Evolutionary conservation across 2,329 filamentous ascomycete species (phyloP), one percentile per base, ranked within the genome.

Genomic region (Cytospora chrysosperma): DNA sequence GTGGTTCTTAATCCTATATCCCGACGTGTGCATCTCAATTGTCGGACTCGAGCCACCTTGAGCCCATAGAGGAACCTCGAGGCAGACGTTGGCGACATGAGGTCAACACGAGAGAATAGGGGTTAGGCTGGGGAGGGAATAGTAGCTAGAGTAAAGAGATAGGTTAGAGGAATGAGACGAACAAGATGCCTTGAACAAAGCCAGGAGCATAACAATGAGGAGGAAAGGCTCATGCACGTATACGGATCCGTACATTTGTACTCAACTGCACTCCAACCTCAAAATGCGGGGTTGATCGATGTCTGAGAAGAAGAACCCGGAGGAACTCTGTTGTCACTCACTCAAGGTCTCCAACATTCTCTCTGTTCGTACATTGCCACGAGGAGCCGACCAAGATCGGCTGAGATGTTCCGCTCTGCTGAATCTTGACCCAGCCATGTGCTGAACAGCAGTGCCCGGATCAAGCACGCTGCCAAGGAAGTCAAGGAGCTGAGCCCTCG

Each of bases 211-310:
- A 34, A 34, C 32, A 34, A 13, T 13, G 32, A 60, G 26, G 28
- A 24, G 15, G 15, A 28, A 28, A 32, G 3, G 4, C 19, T 61
- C 50, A 52, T 47, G 37, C 58, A 47, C 21, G 19, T 13, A n/a
- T 47, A 47, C 43, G 37, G 34, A 51, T 32, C 58, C 34, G 58
- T 26, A 30, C 51, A 50, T 52, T 26, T n/a, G 51, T 54, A 49
- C 15, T 13, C 58, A 61, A 34, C 51, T 40, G 27, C 58, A 47
- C 50, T 60, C 34, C 50, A 60, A 47, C 27, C 58, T 51, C 58
- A 15, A 55, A 49, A 55, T 55, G 51, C 58, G 58, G 58, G 58
- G 58, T 61, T 61, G n/a, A n/a, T 30, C 28, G 58, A 27, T 17
- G 51, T 49, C 34, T 40, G 26, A 21, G 27, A 37, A 49, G 52